phyloP scores from a whole-genome alignment of 2,329 filamentous ascomycete genomes.

The Botrytis squamosa region DNA sequence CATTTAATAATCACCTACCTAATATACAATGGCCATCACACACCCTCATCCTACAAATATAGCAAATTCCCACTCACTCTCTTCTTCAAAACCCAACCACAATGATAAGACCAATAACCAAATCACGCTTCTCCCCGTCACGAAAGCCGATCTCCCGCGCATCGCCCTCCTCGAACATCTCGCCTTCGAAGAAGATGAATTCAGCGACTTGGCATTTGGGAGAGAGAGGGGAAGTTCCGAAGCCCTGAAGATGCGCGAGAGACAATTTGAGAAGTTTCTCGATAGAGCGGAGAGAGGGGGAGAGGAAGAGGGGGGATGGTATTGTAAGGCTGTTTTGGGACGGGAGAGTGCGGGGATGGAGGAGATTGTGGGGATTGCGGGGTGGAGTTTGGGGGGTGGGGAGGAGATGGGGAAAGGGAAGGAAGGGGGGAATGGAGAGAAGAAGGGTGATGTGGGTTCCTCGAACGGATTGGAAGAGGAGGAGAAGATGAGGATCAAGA shows the following conservation, averaged over 20 bases:
- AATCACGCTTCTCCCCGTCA: conserved; percentile 7
- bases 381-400: conserved; percentile 24
- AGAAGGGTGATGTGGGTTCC: conserved; percentile 4
- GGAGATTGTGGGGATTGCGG: conserved; percentile 29
- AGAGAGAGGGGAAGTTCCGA: background rate
- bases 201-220: conserved; percentile 26
- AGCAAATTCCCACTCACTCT: too few species aligned
- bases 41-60: background rate
- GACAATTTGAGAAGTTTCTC: conserved; percentile 4
- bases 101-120: background rate
- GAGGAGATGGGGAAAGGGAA: background rate
- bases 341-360: background rate
- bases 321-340: conserved; percentile 26
- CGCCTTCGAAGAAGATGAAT: conserved; percentile 25
- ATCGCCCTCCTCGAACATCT: conserved; percentile 21
- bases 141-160: background rate
- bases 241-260: conserved; percentile 5
- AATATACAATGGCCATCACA: background rate
- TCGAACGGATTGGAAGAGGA: background rate
- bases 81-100: background rate
- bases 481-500: background rate
- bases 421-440: background rate
- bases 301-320: conserved; percentile 8
- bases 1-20: background rate
- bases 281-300: background rate